A percentile compares a stretch with the other conserved stretches of the same genome.
phyloP scores from a whole-genome alignment of 768 basidiomycete genomes.

The Podaxis pistillaris region DNA sequence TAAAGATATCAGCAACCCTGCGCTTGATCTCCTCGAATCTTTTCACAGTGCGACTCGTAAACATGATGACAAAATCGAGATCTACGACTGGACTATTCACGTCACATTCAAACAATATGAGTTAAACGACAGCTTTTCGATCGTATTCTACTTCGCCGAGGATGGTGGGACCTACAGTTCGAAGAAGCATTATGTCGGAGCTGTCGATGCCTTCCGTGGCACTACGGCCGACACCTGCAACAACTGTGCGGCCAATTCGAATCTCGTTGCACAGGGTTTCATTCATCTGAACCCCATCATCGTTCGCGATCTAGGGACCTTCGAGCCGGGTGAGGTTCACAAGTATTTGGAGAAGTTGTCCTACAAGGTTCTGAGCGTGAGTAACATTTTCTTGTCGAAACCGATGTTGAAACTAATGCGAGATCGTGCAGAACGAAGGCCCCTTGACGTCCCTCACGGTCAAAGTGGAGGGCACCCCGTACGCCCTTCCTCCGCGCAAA shows the following conservation, averaged over 20 bases:
- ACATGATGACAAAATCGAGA: background rate
- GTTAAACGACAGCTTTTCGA: slow-evolving; percentile 34
- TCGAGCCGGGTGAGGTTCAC: slow-evolving; percentile 35
- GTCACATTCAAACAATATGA: slow-evolving; percentile 42
- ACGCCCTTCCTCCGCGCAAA: background rate
- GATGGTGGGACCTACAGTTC: slow-evolving; percentile 29
- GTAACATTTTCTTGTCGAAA: background rate
- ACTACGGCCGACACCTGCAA: slow-evolving; percentile 30
- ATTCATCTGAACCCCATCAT: slow-evolving; percentile 41
- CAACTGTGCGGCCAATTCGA: slow-evolving; percentile 36
- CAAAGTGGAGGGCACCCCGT: background rate
- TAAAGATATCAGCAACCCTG: background rate
- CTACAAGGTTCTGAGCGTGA: background rate
- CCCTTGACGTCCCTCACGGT: background rate
- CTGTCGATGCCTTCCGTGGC: slow-evolving; percentile 38
- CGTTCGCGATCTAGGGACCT: slow-evolving; percentile 26
- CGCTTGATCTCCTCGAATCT: background rate
- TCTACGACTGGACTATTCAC: slow-evolving; percentile 43
- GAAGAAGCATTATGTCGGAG: slow-evolving; percentile 34
- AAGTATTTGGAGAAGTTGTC: slow-evolving; percentile 33
- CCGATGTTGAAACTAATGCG: background rate
- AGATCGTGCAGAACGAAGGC: background rate
- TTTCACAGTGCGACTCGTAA: slow-evolving; percentile 4
- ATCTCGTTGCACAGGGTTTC: slow-evolving; percentile 40
- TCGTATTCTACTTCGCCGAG: slow-evolving; percentile 41